phyloP scores from a whole-genome alignment of 352 stramenopile genomes.

The Phytophthora citricola region DNA sequence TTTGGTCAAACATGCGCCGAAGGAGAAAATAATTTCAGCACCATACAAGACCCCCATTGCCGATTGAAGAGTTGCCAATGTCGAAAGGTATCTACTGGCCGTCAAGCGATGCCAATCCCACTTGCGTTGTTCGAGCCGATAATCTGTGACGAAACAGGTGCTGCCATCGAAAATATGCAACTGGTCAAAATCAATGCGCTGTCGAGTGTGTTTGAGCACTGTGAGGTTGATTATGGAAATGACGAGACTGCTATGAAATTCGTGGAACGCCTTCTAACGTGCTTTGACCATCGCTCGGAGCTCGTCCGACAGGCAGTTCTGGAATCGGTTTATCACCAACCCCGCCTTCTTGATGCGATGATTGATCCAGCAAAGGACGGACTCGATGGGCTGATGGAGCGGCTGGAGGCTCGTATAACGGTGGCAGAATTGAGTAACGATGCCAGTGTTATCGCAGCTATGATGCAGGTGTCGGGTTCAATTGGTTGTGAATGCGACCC shows the following conservation, averaged over 20 bases:
- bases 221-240: constrained; percentile 37
- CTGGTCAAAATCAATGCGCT: constrained; percentile 34
- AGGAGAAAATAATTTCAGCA: neutral
- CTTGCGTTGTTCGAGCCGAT: constrained; percentile 41
- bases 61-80: constrained; percentile 32
- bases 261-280: constrained; percentile 37
- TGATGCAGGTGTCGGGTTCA: constrained; percentile 41
- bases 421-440: constrained; percentile 42
- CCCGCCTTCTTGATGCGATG: constrained; percentile 43
- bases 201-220: constrained; percentile 52
- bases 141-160: constrained; percentile 20
- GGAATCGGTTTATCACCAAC: constrained; percentile 24
- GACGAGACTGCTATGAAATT: constrained; percentile 37
- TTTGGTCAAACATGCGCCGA: constrained; percentile 31
- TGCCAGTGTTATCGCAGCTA: constrained; percentile 23
- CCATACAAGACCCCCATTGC: constrained; percentile 13
- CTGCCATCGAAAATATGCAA: constrained; percentile 21
- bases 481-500: constrained; percentile 53
- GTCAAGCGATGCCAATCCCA: constrained; percentile 34
- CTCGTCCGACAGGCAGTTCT: constrained; percentile 30
- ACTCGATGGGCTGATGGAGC: constrained; percentile 42
- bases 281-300: constrained; percentile 31
- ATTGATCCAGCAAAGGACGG: constrained; percentile 36
- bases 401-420: constrained; percentile 39
- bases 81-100: constrained; percentile 16